Conservation (phyloP, 768 basidiomycete species). For the Tricholoma furcatifolium region DNA sequence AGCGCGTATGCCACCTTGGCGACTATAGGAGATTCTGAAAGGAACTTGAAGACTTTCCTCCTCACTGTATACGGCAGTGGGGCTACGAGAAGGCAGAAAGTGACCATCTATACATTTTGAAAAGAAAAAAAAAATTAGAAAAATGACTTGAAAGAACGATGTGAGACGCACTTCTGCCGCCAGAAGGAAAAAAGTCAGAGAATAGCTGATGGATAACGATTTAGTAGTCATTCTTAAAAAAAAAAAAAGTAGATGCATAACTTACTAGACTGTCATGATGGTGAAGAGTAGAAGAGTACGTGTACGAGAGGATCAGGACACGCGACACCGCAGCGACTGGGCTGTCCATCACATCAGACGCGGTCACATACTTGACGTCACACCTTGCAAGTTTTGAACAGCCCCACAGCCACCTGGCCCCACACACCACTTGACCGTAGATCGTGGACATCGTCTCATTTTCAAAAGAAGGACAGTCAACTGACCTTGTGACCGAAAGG, state of each 20-base stretch:
- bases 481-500: no score
- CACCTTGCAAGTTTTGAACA: no score
- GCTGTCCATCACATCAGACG: no score
- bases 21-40: conserved; percentile 64
- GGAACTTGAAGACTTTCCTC: conserved; percentile 69
- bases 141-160: background rate
- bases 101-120: conserved; percentile 54
- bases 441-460: no score
- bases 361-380: no score
- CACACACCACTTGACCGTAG: no score
- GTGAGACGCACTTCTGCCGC: conserved; percentile 56
- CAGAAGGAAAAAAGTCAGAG: conserved; percentile 77
- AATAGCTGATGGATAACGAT: conserved; percentile 51
- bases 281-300: background rate
- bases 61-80: conserved; percentile 79
- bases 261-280: conserved; percentile 48
- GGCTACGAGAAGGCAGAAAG: conserved; percentile 80
- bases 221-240: background rate
- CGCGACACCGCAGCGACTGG: no score
- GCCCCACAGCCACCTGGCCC: no score
- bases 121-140: background rate
- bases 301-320: no score
- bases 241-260: background rate
- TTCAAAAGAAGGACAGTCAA: no score
- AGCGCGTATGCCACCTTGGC: conserved; percentile 82